phyloP scores from a whole-genome alignment of 169 alveolate species.

The Theileria luwenshuni region DNA sequence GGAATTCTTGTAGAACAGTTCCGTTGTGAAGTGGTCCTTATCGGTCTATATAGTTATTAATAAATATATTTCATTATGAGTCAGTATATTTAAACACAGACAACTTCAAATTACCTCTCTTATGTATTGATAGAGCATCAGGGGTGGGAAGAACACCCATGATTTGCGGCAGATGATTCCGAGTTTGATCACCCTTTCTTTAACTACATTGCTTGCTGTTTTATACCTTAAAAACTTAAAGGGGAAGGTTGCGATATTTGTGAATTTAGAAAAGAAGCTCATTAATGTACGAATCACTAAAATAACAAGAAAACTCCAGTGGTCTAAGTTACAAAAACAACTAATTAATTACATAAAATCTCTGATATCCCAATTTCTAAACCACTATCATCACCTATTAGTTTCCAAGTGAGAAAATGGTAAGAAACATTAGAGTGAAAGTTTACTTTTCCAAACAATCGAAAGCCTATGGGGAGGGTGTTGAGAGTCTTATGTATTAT shows the following conservation, averaged over 20 bases:
- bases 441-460: too few relatives aligned
- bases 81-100: too few relatives aligned
- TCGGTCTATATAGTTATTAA: conserved; percentile 51
- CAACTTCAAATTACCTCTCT: conserved; percentile 83
- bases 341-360: too few relatives aligned
- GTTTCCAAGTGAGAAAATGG: too few relatives aligned
- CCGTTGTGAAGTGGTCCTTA: conserved; percentile 72
- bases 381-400: too few relatives aligned
- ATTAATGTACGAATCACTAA: conserved; percentile 7
- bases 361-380: too few relatives aligned
- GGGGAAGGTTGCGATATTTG: conserved; percentile 47
- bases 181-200: conserved; percentile 56
- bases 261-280: conserved; percentile 47
- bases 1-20: conserved; percentile 68
- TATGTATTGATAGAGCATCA: conserved; percentile 80
- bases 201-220: conserved; percentile 43
- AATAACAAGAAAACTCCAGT: too few relatives aligned
- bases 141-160: conserved; percentile 79
- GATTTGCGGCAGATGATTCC: conserved; percentile 66
- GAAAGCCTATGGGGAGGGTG: too few relatives aligned
- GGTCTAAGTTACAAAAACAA: too few relatives aligned
- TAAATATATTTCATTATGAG: not conserved
- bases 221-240: conserved; percentile 47
- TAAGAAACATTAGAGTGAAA: too few relatives aligned
- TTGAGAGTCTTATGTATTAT: too few relatives aligned